Conservation (phyloP, 106 monocot species). For the Platanthera guangdongensis region DNA sequence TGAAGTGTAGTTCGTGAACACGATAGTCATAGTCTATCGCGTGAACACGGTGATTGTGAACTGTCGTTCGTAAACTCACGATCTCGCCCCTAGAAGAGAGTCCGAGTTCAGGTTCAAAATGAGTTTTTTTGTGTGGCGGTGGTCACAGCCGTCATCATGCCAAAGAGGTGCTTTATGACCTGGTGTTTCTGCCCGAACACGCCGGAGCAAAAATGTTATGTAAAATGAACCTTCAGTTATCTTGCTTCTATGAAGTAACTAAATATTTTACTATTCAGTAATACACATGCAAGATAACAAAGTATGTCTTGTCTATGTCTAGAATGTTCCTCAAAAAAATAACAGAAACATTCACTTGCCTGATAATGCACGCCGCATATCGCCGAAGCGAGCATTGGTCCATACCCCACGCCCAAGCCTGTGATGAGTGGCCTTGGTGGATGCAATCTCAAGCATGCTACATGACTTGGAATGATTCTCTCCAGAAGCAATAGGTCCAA, state of each 20-base stretch:
- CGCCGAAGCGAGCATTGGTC: slow-evolving; percentile 24
- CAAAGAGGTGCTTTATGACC: too few species aligned
- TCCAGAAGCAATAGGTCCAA: slow-evolving; percentile 16
- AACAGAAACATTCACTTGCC: slow-evolving; percentile 21
- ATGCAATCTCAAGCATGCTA: slow-evolving; percentile 44
- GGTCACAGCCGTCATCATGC: too few species aligned
- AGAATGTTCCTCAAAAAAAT: not conserved
- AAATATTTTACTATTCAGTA: not conserved
- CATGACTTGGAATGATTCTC: slow-evolving; percentile 19
- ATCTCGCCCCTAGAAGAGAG: too few species aligned
- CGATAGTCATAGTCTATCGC: too few species aligned
- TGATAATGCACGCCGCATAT: slow-evolving; percentile 70
- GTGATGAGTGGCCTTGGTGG: slow-evolving; percentile 52
- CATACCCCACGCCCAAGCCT: slow-evolving; percentile 7
- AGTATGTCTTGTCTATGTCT: not conserved
- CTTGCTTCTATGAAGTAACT: not conserved
- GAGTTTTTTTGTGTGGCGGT: too few species aligned
- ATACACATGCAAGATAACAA: not conserved
- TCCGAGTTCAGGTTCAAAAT: too few species aligned
- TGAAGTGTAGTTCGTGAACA: too few species aligned
- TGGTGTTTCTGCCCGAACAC: too few species aligned
- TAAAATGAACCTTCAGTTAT: not conserved
- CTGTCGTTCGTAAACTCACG: too few species aligned
- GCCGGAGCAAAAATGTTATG: too few species aligned
- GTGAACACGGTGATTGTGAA: too few species aligned